phyloP scores from a whole-genome alignment of 257 asterid species.

The Fraxinus quadrangulata region DNA sequence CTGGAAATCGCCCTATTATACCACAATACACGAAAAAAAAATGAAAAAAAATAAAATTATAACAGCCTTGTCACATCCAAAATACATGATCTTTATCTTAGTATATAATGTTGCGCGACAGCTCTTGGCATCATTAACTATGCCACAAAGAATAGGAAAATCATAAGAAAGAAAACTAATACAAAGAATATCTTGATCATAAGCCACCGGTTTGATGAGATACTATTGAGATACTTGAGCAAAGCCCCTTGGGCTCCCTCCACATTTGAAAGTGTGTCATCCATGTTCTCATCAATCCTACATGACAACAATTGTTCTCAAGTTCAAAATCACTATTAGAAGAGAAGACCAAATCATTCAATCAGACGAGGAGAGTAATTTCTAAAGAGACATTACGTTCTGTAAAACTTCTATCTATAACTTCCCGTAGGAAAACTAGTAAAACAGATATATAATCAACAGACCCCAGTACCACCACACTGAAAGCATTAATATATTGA shows the following conservation, averaged over 20 bases:
- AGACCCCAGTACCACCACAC: not conserved
- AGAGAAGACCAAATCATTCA: not conserved
- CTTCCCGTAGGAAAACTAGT: not conserved
- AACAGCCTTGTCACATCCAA: constrained; percentile 7
- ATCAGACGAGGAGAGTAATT: not conserved
- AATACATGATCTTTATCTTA: constrained; percentile 25
- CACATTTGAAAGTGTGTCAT: constrained; percentile 74
- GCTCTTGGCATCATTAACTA: constrained; percentile 18
- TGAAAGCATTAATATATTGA: not conserved
- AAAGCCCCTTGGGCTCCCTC: constrained; percentile 94
- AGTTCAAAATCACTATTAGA: constrained; percentile 9
- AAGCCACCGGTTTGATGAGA: constrained; percentile 97
- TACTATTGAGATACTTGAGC: constrained; percentile 87
- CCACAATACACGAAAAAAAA: constrained; percentile 15
- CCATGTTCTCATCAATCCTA: constrained; percentile 96
- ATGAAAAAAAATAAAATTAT: not conserved
- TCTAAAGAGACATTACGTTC: not conserved
- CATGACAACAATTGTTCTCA: constrained; percentile 22
- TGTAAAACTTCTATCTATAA: not conserved
- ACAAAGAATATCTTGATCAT: constrained; percentile 96
- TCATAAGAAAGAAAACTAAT: constrained; percentile 82
- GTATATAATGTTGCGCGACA: constrained; percentile 6
- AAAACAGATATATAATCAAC: not conserved
- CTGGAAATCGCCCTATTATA: constrained; percentile 15
- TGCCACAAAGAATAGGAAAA: constrained; percentile 93